Base-by-base conservation (phyloP, 345 rosid genomes). In the Eucalyptus lansdowneana region DNA sequence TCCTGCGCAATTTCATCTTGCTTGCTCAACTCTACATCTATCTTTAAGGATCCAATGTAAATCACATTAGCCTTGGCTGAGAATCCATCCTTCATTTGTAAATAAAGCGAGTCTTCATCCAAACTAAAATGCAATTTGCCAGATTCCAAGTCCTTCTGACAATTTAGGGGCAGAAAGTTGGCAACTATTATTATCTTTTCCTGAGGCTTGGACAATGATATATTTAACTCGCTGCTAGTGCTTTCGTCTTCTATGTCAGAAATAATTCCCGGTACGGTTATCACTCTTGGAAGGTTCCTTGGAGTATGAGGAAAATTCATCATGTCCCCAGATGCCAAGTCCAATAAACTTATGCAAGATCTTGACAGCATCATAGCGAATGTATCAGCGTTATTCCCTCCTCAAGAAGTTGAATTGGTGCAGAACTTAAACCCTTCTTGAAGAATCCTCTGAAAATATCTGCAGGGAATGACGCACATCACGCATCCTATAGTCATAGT, bases 341-440 rank as follows among this genome's bases (percentile, higher is more conserved):
- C 96, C 53, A 95, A 90, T 60, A 96, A 92, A 93, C 91, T 95
- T 89, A 92, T 92, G 91, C 93, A 94, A 88, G 97, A 96, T 90
- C 94, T 94, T 37, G 97, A 95, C 91, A 95, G 88, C 96, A 95
- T 96, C 85, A 49, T 87, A 90, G 60, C 4, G 15, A 76, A 40
- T 76, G 11, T 76, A 37, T 40, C 44, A 0, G 47, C 9, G 85
- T 76, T 40, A 37, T 40, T 40, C 45, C 29, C 85, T 76, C 85
- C 47, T 76, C 85, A 40, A 40, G 85, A 76, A 76, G 29, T 76
- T 21, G 85, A 76, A 40, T 40, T 11, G 47, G 85, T 15, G 34
- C 56, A 86, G 58, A 50, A 86, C 87, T 86, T 53, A 49, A 49
- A 86, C 54, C 56, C 42, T 27, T 50, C 40, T 31, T 86, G 87